These are phyloP conservation scores for Seiridium unicorne DNA, from an alignment of 2,329 filamentous ascomycete species.

Conservation along the genomic window DNA sequence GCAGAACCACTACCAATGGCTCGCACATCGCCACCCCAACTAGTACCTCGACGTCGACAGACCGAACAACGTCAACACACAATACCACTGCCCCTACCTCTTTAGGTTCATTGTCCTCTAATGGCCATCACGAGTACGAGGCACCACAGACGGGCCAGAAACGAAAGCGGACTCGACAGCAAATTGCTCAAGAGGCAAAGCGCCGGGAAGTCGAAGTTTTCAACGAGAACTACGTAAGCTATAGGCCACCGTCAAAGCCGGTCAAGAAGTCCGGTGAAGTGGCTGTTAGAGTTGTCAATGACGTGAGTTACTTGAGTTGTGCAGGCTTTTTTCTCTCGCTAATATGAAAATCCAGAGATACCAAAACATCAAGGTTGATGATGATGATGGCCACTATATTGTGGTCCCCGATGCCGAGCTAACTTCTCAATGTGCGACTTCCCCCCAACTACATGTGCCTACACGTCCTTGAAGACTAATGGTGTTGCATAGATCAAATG, in stretches of 20 bases:
- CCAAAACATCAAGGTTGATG: constrained; percentile 77
- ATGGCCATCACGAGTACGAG: constrained; percentile 64
- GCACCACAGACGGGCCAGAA: constrained; percentile 75
- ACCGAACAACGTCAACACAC: constrained; percentile 76
- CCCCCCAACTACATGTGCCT: too few relatives aligned
- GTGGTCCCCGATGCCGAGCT: constrained; percentile 83
- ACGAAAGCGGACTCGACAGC: constrained; percentile 75
- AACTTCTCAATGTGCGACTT: constrained; percentile 80
- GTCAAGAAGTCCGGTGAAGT: constrained; percentile 88
- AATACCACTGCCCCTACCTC: constrained; percentile 91
- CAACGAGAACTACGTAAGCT: constrained; percentile 71
- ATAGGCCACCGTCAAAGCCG: constrained; percentile 83
- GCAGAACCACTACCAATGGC: constrained; percentile 50
- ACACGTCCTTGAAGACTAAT: constrained; percentile 14
- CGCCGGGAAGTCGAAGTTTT: constrained; percentile 70
- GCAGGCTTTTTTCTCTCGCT: neutral
- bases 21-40: constrained; percentile 73
- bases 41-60: constrained; percentile 75
- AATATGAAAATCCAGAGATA: constrained; percentile 22
- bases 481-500: constrained; percentile 67
- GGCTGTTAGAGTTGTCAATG: constrained; percentile 57
- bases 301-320: constrained; percentile 49
- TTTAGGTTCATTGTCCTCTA: constrained; percentile 66
- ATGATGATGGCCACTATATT: constrained; percentile 96
- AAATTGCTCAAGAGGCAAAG: constrained; percentile 79